These are phyloP conservation scores for Schwanniomyces pseudopolymorphus DNA, from an alignment of 805 yeast species.

Conservation along the genomic window DNA sequence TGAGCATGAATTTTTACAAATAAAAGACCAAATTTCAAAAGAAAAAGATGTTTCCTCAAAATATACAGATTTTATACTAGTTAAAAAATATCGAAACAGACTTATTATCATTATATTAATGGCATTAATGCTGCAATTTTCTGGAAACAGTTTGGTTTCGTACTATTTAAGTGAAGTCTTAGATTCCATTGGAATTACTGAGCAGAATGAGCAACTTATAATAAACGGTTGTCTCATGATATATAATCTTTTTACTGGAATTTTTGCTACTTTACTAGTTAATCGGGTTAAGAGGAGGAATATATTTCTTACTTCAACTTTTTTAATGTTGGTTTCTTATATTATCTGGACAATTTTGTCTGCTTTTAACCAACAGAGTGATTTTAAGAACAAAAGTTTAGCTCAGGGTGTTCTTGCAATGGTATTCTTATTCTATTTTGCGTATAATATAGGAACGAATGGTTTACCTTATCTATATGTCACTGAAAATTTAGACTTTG, in stretches of 20 bases:
- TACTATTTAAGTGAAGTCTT: constrained; percentile 14
- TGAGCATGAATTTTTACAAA: constrained; percentile 7
- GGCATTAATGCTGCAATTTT: constrained; percentile 40
- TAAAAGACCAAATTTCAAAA: too few species aligned
- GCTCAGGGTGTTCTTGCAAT: constrained; percentile 23
- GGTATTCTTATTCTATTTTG: constrained; percentile 21
- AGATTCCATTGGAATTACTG: constrained; percentile 14
- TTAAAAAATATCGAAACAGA: constrained; percentile 41
- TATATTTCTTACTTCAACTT: not conserved
- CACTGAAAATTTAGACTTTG: constrained; percentile 42
- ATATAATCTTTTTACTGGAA: not conserved
- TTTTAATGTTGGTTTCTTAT: constrained; percentile 20
- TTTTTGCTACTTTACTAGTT: not conserved
- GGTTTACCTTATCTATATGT: constrained; percentile 48
- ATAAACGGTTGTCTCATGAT: constrained; percentile 2
- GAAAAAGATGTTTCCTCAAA: constrained; percentile 35
- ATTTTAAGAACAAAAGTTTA: constrained; percentile 11
- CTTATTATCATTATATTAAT: constrained; percentile 32
- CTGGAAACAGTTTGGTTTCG: constrained; percentile 48
- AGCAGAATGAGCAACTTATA: not conserved
- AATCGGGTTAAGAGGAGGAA: not conserved
- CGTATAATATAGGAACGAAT: constrained; percentile 32
- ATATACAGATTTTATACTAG: constrained; percentile 35
- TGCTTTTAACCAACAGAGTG: constrained; percentile 18
- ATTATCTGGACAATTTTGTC: constrained; percentile 25